A percentile compares a stretch with the other conserved stretches of the same genome.
phyloP scores from a whole-genome alignment of 306 rosid genomes.

The Hippophae tibetana region DNA sequence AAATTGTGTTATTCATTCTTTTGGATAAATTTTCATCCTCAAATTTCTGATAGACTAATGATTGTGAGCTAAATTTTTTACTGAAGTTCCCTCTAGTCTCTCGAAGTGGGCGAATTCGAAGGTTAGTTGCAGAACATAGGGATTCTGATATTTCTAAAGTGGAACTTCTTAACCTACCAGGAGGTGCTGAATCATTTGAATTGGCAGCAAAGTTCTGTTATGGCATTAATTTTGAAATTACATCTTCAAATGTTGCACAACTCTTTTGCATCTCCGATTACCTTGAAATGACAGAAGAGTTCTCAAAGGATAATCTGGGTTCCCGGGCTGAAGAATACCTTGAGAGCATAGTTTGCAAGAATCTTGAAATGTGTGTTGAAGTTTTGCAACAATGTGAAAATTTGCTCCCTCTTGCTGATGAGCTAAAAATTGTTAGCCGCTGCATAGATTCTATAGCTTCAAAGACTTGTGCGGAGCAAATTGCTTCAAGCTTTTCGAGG shows the following conservation, averaged over 20 bases:
- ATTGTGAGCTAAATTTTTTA: constrained; percentile 12
- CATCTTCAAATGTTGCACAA: constrained; percentile 74
- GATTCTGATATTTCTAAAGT: constrained; percentile 86
- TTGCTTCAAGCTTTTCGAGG: constrained; percentile 94
- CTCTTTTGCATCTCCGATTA: constrained; percentile 80
- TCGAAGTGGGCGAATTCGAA: constrained; percentile 87
- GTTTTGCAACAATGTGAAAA: constrained; percentile 88
- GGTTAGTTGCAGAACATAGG: constrained; percentile 83
- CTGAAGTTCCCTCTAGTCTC: constrained; percentile 96
- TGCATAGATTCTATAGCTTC: constrained; percentile 96
- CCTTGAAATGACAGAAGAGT: constrained; percentile 94
- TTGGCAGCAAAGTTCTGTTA: constrained; percentile 94
- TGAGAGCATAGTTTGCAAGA: constrained; percentile 68
- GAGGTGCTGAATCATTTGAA: constrained; percentile 86
- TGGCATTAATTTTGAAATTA: constrained; percentile 90
- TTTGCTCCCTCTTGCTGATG: constrained; percentile 82
- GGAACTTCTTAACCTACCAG: constrained; percentile 87
- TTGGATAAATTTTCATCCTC: neutral
- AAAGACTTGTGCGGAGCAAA: constrained; percentile 92
- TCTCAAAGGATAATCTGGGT: constrained; percentile 75
- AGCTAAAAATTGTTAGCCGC: constrained; percentile 59
- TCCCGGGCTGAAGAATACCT: constrained; percentile 83
- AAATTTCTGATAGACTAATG: constrained; percentile 12
- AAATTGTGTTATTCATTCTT: neutral
- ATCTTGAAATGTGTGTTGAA: constrained; percentile 87